Evolutionary conservation across 441 rosid species (phyloP).

Genomic region (Sinapis alba): DNA sequence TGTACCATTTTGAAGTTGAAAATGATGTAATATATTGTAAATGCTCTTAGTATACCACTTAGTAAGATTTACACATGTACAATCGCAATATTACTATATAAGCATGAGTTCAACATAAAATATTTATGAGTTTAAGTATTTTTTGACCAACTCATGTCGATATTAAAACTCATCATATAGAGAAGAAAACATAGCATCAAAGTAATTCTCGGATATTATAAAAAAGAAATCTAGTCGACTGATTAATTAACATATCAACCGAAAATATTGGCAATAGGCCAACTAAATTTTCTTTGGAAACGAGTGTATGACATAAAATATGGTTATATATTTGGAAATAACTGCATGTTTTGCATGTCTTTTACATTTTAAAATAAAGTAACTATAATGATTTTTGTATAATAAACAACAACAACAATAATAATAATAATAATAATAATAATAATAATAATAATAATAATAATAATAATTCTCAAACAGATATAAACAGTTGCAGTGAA

Average conservation of each 20-base stretch:
- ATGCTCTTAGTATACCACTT: not conserved
- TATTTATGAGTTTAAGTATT: not conserved
- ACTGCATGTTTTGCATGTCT: not conserved
- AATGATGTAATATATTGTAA: too few species aligned
- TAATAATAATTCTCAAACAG: constrained; percentile 17
- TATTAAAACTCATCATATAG: too few species aligned
- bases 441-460: constrained; percentile 4
- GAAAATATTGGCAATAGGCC: not conserved
- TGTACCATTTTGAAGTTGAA: too few species aligned
- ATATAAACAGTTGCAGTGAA: constrained; percentile 33
- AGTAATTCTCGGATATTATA: not conserved
- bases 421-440: too few species aligned
- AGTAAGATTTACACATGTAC: not conserved
- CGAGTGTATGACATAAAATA: not conserved
- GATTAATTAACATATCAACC: not conserved
- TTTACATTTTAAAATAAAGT: not conserved
- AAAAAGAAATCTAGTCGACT: not conserved
- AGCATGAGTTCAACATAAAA: not conserved
- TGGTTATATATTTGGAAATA: not conserved
- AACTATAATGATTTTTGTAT: not conserved
- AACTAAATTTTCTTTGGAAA: not conserved
- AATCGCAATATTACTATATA: not conserved
- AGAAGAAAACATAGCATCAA: not conserved
- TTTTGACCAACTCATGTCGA: not conserved
- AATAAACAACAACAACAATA: not conserved